Evolutionary conservation across 2,329 filamentous ascomycete species (phyloP).

Genomic region (Aureobasidium sp.): DNA sequence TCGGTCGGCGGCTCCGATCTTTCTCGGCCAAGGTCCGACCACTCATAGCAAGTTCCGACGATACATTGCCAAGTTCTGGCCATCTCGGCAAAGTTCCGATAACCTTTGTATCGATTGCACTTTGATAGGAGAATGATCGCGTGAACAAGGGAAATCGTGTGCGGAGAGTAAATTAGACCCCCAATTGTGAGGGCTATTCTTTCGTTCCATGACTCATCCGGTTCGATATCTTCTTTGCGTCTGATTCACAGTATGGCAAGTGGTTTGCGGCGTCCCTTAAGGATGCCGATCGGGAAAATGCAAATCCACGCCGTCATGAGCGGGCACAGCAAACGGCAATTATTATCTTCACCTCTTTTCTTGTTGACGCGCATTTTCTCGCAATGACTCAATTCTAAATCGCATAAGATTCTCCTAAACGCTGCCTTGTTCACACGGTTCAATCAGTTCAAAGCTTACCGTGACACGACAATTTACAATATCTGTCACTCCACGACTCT

Average conservation of each 20-base stretch:
- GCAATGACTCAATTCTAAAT: no score
- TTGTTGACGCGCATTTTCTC: background rate
- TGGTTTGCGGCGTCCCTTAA: background rate
- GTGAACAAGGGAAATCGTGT: background rate
- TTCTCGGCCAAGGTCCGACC: background rate
- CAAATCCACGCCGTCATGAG: background rate
- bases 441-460: no score
- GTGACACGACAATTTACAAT: background rate
- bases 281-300: background rate
- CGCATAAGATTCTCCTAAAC: no score
- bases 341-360: background rate
- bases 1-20: background rate
- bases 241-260: background rate
- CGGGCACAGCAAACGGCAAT: background rate
- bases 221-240: background rate
- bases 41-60: background rate
- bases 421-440: no score
- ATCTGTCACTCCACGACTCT: background rate
- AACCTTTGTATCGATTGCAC: background rate
- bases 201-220: no score
- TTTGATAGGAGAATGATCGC: background rate
- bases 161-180: no score
- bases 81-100: background rate
- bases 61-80: background rate
- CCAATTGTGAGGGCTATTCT: no score